A percentile compares a stretch with the other conserved stretches of the same genome.
phyloP scores from a whole-genome alignment of 2,329 filamentous ascomycete genomes.

The Domatiomyces globalis region DNA sequence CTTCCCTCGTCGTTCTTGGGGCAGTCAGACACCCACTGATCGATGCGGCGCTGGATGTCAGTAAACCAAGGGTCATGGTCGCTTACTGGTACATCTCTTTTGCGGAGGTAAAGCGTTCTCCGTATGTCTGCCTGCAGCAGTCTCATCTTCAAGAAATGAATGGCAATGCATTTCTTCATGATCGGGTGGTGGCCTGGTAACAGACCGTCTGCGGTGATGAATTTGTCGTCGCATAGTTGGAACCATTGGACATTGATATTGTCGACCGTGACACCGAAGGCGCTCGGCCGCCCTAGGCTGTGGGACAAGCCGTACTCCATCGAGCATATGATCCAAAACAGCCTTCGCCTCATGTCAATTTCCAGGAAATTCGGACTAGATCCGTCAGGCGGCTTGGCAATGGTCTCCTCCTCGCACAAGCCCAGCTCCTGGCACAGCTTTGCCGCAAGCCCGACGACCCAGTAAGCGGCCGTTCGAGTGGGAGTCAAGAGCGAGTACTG shows the following conservation, averaged over 20 bases:
- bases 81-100: conserved; percentile 58
- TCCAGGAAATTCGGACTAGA: conserved; percentile 54
- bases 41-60: conserved; percentile 63
- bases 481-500: conserved; percentile 89
- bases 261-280: conserved; percentile 68
- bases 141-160: conserved; percentile 89
- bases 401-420: conserved; percentile 76
- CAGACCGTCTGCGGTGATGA: conserved; percentile 67
- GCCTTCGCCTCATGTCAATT: conserved; percentile 73
- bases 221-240: conserved; percentile 63
- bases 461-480: conserved; percentile 83
- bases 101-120: conserved; percentile 71
- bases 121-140: conserved; percentile 77
- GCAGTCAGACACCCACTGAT: conserved; percentile 62
- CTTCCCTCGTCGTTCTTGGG: conserved; percentile 56
- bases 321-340: conserved; percentile 75
- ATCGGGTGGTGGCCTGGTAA: conserved; percentile 53
- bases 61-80: conserved; percentile 80
- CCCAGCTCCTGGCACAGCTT: conserved; percentile 81
- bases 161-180: conserved; percentile 72
- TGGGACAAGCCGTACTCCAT: conserved; percentile 85
- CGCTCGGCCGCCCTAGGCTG: conserved; percentile 72
- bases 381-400: conserved; percentile 48
- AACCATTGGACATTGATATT: conserved; percentile 79
- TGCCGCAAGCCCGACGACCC: conserved; percentile 75